Percentiles rank a stretch among this genome's conserved stretches.
Conservation (phyloP, 768 basidiomycete species). For the Lentinula detonsa region DNA sequence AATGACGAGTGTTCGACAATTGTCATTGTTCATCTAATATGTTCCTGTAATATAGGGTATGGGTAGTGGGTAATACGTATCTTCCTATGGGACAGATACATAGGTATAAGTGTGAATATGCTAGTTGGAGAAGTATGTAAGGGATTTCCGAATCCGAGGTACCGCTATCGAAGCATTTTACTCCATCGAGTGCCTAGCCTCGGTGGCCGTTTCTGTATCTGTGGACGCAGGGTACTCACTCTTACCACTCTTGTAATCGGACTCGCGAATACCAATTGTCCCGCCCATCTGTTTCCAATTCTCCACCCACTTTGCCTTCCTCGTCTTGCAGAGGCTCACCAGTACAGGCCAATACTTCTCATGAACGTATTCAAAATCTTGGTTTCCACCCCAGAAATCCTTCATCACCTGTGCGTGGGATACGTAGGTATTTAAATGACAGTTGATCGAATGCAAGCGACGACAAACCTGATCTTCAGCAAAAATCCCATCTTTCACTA, state of each 20-base stretch:
- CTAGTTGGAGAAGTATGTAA: no score
- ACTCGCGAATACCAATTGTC: constrained; percentile 68
- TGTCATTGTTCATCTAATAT: no score
- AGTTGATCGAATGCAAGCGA: not conserved
- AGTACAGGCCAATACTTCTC: constrained; percentile 70
- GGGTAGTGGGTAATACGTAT: no score
- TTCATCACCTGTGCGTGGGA: constrained; percentile 27
- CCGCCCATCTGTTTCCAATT: constrained; percentile 69
- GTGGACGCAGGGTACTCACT: not conserved
- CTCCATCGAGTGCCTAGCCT: no score
- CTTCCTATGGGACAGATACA: no score
- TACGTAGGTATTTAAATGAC: not conserved
- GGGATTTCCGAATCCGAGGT: no score
- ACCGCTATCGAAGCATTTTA: no score
- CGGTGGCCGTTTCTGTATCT: not conserved
- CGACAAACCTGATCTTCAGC: constrained; percentile 50
- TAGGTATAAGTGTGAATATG: no score
- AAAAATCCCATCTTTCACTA: constrained; percentile 64
- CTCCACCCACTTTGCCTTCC: constrained; percentile 41
- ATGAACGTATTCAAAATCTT: constrained; percentile 69
- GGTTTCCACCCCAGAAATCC: constrained; percentile 63
- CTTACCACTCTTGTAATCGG: constrained; percentile 54
- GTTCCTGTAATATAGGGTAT: no score
- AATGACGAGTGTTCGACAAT: no score
- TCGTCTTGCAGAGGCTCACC: constrained; percentile 45